phyloP scores from a whole-genome alignment of 768 basidiomycete species.

The Porpolomopsis calyptriformis region DNA sequence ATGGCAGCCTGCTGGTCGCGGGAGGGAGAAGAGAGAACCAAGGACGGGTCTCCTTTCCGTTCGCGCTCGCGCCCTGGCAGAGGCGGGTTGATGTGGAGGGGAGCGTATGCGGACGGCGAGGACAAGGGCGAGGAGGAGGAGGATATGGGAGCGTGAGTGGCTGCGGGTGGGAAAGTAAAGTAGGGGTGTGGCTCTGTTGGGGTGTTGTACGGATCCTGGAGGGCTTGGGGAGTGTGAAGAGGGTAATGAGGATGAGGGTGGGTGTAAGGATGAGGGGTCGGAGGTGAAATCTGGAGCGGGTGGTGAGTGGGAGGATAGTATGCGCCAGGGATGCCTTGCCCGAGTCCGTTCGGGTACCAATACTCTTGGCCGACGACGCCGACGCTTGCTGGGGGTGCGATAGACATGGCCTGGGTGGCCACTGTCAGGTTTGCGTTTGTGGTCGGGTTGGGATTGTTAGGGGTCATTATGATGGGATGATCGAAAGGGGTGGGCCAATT shows the following conservation, averaged over 20 bases:
- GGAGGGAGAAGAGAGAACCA: too few relatives aligned
- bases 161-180: not conserved
- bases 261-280: too few relatives aligned
- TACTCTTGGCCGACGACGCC: constrained; percentile 6
- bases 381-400: too few relatives aligned
- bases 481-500: constrained; percentile 23
- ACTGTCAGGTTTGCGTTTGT: constrained; percentile 3
- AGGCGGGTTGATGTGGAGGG: not conserved
- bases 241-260: constrained; percentile 4
- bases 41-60: constrained; percentile 5
- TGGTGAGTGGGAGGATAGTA: constrained; percentile 10
- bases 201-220: constrained; percentile 9
- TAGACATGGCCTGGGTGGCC: constrained; percentile 8
- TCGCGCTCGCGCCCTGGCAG: not conserved
- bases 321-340: constrained; percentile 10
- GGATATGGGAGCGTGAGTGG: not conserved
- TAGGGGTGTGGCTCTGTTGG: constrained; percentile 7
- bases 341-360: constrained; percentile 5
- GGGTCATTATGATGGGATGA: constrained; percentile 14
- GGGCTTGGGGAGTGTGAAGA: constrained; percentile 10
- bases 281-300: too few relatives aligned
- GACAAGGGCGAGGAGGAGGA: not conserved
- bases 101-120: not conserved
- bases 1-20: too few relatives aligned
- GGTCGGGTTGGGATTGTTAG: not conserved